Percentiles rank a stretch among this genome's conserved stretches.
Evolutionary conservation across 208 protist genomes (phyloP).

Genomic region (Trypanosoma platydactyli): DNA sequence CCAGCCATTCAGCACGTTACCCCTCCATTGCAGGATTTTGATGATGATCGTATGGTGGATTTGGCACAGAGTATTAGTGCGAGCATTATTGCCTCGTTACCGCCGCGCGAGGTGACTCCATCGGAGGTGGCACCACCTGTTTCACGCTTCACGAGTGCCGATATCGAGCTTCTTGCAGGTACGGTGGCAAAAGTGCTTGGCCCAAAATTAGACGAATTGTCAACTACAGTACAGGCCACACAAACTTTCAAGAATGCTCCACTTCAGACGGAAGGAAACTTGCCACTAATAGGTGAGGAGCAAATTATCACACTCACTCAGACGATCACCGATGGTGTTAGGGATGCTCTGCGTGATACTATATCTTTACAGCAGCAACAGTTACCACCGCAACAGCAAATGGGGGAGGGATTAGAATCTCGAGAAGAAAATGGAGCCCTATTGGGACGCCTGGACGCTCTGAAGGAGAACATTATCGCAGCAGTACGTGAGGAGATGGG

Average conservation of each 20-base stretch:
- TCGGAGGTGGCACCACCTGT: conserved; percentile 15
- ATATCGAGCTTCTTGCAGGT: conserved; percentile 31
- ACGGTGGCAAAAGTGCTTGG: conserved; percentile 54
- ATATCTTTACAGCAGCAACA: background rate
- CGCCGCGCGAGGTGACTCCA: conserved; percentile 19
- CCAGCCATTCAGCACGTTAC: conserved; percentile 6
- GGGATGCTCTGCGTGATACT: conserved; percentile 10
- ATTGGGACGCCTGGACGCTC: conserved; percentile 13
- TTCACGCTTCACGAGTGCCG: no score
- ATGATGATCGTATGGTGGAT: conserved; percentile 46
- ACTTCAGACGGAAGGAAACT: background rate
- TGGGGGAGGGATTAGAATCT: background rate
- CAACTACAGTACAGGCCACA: conserved; percentile 4
- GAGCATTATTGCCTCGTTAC: conserved; percentile 49
- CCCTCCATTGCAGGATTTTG: conserved; percentile 26
- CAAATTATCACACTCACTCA: conserved; percentile 24
- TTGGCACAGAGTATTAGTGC: conserved; percentile 73
- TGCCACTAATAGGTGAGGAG: conserved; percentile 4
- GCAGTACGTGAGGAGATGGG: conserved; percentile 52
- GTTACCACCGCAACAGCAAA: background rate
- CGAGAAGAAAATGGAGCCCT: background rate
- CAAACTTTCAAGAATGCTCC: background rate
- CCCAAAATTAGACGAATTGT: conserved; percentile 35
- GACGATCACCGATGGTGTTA: conserved; percentile 26
- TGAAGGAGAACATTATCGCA: conserved; percentile 49